phyloP scores from a whole-genome alignment of 1,139 yeast species.

The Pichia sp. region DNA sequence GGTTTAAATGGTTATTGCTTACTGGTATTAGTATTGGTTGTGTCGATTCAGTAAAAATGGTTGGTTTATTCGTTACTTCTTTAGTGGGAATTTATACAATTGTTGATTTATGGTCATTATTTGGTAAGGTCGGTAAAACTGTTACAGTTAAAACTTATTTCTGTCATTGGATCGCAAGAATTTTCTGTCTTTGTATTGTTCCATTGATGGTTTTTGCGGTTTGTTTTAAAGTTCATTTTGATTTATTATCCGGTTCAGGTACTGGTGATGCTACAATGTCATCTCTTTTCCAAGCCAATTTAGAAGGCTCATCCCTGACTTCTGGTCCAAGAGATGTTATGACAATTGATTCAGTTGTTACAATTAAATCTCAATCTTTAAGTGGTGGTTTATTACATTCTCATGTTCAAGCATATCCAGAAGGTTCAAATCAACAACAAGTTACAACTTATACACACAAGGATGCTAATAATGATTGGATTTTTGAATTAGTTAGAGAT shows the following conservation, averaged over 20 bases:
- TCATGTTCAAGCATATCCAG: slow-evolving; percentile 88
- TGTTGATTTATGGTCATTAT: slow-evolving; percentile 63
- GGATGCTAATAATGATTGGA: slow-evolving; percentile 89
- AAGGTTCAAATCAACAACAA: slow-evolving; percentile 94
- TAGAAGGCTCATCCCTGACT: slow-evolving; percentile 70
- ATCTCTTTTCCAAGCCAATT: slow-evolving; percentile 90
- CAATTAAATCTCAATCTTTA: slow-evolving; percentile 84
- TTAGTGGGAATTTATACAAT: slow-evolving; percentile 72
- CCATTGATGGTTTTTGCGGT: slow-evolving; percentile 59
- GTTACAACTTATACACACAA: slow-evolving; percentile 91
- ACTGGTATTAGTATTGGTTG: slow-evolving; percentile 76
- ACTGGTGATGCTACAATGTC: slow-evolving; percentile 98
- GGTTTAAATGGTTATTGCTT: slow-evolving; percentile 90
- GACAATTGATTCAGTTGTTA: slow-evolving; percentile 66
- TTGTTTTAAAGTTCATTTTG: slow-evolving; percentile 70
- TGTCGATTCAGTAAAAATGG: slow-evolving; percentile 81
- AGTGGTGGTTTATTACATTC: slow-evolving; percentile 93
- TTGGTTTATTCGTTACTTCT: slow-evolving; percentile 69
- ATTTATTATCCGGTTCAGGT: slow-evolving; percentile 65
- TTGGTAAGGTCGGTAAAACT: slow-evolving; percentile 45
- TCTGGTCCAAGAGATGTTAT: slow-evolving; percentile 88
- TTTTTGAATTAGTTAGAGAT: slow-evolving; percentile 66
- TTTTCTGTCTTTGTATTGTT: slow-evolving; percentile 50
- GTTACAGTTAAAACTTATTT: slow-evolving; percentile 45
- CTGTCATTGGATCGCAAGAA: slow-evolving; percentile 62